Evolutionary conservation across 129 eudicot genomes (phyloP).

Genomic region (Tagetes erecta): DNA sequence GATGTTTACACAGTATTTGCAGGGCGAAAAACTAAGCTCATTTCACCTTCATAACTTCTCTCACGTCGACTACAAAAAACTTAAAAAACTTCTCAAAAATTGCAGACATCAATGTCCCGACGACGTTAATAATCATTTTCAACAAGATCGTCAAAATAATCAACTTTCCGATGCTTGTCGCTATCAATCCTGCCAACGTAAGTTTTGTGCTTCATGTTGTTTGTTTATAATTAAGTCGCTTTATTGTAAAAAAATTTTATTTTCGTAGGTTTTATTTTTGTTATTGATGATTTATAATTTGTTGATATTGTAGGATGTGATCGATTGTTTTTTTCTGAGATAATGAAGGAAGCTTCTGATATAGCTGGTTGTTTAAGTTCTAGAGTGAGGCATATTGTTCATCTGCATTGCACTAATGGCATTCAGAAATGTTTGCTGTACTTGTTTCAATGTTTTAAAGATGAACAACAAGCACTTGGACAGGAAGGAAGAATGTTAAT

Average conservation of each 20-base stretch:
- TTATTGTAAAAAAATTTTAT: no score
- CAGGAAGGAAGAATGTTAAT: constrained; percentile 52
- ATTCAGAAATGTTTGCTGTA: constrained; percentile 37
- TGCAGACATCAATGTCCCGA: constrained; percentile 41
- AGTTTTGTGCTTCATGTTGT: not conserved
- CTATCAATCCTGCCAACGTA: constrained; percentile 49
- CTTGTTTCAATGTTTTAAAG: constrained; percentile 42
- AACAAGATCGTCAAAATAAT: constrained; percentile 4
- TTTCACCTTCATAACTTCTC: constrained; percentile 41
- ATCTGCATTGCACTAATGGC: constrained; percentile 43
- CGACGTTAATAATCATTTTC: not conserved
- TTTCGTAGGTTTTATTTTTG: no score
- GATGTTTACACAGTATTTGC: constrained; percentile 46
- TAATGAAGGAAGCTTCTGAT: constrained; percentile 61
- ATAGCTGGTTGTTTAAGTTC: constrained; percentile 54
- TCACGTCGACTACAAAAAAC: constrained; percentile 61
- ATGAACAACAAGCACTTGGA: constrained; percentile 43
- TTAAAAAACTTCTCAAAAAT: constrained; percentile 49
- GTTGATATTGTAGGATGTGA: constrained; percentile 34
- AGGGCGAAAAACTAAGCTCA: constrained; percentile 32
- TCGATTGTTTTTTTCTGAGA: constrained; percentile 50
- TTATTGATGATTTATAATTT: no score
- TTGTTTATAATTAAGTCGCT: not conserved
- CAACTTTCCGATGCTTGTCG: constrained; percentile 19
- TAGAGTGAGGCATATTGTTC: constrained; percentile 52